phyloP scores from a whole-genome alignment of 768 basidiomycete species.

The Xerocomellus intermedius region DNA sequence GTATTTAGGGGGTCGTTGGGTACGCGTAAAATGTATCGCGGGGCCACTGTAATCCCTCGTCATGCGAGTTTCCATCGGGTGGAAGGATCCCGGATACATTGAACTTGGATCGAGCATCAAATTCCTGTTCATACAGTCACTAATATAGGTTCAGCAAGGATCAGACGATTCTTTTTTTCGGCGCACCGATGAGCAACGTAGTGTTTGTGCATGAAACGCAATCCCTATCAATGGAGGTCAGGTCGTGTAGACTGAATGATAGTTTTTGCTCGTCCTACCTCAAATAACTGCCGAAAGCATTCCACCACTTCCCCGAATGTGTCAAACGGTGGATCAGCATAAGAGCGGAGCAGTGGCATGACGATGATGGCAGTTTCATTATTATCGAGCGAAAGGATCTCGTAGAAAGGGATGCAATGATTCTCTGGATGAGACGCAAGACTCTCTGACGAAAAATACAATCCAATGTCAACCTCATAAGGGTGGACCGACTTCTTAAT shows the following conservation, averaged over 20 bases:
- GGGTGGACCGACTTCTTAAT: slow-evolving; percentile 11
- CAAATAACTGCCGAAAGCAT: slow-evolving; percentile 34
- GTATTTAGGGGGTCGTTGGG: slow-evolving; percentile 21
- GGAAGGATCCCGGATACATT: slow-evolving; percentile 28
- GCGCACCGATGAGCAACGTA: slow-evolving; percentile 16
- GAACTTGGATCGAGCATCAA: slow-evolving; percentile 31
- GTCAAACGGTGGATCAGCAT: slow-evolving; percentile 19
- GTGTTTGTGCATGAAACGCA: slow-evolving; percentile 25
- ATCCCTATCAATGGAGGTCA: background rate
- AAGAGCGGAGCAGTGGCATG: slow-evolving; percentile 6
- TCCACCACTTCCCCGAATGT: slow-evolving; percentile 34
- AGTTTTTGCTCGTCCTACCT: slow-evolving; percentile 12
- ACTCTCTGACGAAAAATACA: slow-evolving; percentile 17
- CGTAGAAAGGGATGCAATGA: slow-evolving; percentile 35
- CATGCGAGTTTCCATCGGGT: slow-evolving; percentile 15
- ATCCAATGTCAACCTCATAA: slow-evolving; percentile 30
- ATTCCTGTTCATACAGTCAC: slow-evolving; percentile 31
- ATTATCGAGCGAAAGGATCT: slow-evolving; percentile 15
- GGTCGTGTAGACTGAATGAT: background rate
- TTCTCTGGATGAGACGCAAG: slow-evolving; percentile 20
- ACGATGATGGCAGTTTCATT: background rate
- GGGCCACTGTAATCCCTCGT: slow-evolving; percentile 18
- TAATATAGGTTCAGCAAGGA: background rate
- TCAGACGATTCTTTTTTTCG: too few species aligned
- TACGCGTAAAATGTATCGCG: slow-evolving; percentile 31